Conservation (phyloP, 108 stramenopile species). For the Cyclotella baltica region DNA sequence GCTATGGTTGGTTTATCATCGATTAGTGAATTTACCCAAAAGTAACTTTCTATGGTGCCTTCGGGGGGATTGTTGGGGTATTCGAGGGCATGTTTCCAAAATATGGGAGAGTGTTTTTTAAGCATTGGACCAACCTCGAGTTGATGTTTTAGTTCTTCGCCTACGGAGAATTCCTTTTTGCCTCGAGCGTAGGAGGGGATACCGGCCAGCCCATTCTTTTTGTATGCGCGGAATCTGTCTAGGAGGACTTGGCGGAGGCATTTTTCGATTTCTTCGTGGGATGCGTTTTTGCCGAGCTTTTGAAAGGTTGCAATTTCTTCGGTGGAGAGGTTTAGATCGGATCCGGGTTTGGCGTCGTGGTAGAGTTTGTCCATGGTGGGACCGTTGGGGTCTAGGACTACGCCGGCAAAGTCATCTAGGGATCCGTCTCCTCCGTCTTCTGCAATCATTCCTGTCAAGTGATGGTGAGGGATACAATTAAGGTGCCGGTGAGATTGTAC, state of each 20-base stretch:
- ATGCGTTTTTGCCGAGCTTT: conserved; percentile 36
- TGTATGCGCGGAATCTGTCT: conserved; percentile 56
- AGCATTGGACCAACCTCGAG: conserved; percentile 40
- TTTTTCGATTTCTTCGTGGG: conserved; percentile 55
- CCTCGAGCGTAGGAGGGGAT: conserved; percentile 57
- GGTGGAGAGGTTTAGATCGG: conserved; percentile 57
- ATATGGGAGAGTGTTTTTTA: conserved; percentile 44
- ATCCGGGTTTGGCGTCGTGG: conserved; percentile 39
- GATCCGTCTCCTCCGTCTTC: conserved; percentile 51
- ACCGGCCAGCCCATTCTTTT: conserved; percentile 54
- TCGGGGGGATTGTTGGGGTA: conserved; percentile 63
- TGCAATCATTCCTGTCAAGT: conserved; percentile 46
- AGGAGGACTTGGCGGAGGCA: conserved; percentile 48
- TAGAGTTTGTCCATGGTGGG: conserved; percentile 51
- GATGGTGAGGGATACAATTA: neutral
- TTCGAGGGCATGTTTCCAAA: conserved; percentile 54
- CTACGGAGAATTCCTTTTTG: conserved; percentile 53
- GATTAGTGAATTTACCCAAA: conserved; percentile 67
- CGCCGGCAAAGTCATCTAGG: conserved; percentile 51
- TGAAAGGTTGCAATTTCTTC: conserved; percentile 58
- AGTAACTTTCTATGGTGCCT: conserved; percentile 49
- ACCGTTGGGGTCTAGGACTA: conserved; percentile 48
- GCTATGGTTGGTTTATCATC: conserved; percentile 65
- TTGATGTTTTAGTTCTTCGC: conserved; percentile 56
- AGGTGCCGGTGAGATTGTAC: neutral